Base-by-base conservation (phyloP, 306 rosid genomes). In the Lablab purpureus region DNA sequence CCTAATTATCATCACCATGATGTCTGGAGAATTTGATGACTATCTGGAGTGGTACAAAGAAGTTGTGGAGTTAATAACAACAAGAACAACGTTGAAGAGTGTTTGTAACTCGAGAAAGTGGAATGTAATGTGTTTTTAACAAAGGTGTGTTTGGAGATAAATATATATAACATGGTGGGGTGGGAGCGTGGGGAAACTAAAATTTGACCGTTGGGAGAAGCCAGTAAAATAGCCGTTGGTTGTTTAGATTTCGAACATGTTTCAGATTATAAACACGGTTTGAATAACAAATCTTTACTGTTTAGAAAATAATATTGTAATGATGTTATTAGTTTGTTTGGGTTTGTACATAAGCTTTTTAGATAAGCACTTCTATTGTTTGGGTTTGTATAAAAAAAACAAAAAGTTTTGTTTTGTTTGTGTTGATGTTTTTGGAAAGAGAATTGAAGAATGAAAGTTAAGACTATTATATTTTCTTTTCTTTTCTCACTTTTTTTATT, bases 151-250 rank as follows among this genome's bases (percentile, higher is more conserved):
- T 55, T n/a, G n/a, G 56, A 56, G 46, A 71, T n/a, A n/a, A n/a
- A 25, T 67, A 75, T 82, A 75, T 82, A 87, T 87, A 85, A 66
- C 75, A 41, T 67, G 14, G n/a, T 52, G 27, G 7, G 0, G 40
- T 25, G 22, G 54, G 75, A 25, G 52, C 18, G 68, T 5, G 25
- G 52, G 9, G 34, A 70, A 22, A 55, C 18, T 4, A 13, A 65
- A 83, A 87, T 69, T 84, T 88, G 83, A 90, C 97, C 97, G 95
- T 91, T 93, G 84, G 59, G 80, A 51, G 80, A 51, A 30, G 82
- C 67, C 80, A 80, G 94, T 89, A 67, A 83, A 70, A 55, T 84
- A 91, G 89, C 90, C 97, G 98, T 93, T 91, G 65, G 80, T 47
- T 23, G 73, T 64, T 76, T 51, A 55, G 55, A 67, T 67, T 81